Evolutionary conservation across 345 rosid genomes (phyloP), one percentile per base, ranked within the genome.

Genomic region (Salix udensis): DNA sequence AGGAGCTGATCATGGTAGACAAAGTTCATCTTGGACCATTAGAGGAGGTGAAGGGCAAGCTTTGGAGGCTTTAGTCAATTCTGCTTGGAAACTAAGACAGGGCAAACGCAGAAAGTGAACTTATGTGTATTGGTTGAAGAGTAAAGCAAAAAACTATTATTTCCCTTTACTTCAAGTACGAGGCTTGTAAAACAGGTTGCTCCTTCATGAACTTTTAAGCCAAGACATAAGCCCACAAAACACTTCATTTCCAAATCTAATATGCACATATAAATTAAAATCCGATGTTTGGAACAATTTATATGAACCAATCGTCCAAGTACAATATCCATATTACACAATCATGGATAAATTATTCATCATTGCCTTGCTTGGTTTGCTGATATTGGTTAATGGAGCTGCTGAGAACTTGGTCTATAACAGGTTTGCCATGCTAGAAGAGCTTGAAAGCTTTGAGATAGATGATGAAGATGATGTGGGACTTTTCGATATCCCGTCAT

Each of bases 181-280:
- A 11, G 88, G 85, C 88, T 73, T 86, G 86, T 82, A 80, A 86
- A 82, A 87, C 88, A 87, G 84, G 86, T 77, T 78, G 86, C 81
- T 82, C 78, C 85, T 91, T 89, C 88, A 87, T 91, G 76, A 86
- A 84, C 98, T 96, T 96, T 85, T 89, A 96, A 96, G 98, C 91
- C 85, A 96, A 96, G 97, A 89, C 90, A 87, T 74, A 84, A 77
- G 76, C 52, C 78, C 78, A 75, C 79, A 87, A 77, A 83, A 70
- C 84, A 76, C 83, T 88, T 86, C 73, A 79, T 77, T 88, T 82
- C 77, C 85, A 66, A 60, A 84, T 77, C 83, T 86, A 92, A 88
- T 83, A 81, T 69, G 58, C 82, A 71, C 74, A 84, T 89, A 89
- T 92, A 85, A 82, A 86, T 86, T 82, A 48, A 81, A 84, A 76